Evolutionary conservation across 345 rosid species (phyloP).

Genomic region (Salix purpurea): DNA sequence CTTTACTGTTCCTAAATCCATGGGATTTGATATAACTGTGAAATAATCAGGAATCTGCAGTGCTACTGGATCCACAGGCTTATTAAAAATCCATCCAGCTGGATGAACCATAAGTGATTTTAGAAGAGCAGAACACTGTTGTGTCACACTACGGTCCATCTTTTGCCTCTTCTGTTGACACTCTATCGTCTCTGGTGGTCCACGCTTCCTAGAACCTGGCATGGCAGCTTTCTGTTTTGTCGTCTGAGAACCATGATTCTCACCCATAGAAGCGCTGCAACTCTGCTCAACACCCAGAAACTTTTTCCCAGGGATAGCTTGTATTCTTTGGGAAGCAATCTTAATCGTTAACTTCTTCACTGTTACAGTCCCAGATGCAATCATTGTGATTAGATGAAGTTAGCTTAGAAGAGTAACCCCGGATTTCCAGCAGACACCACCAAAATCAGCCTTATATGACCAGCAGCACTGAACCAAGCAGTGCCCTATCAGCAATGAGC

Average conservation of each 20-base stretch:
- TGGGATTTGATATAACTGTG: slow-evolving; percentile 56
- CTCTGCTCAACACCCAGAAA: slow-evolving; percentile 21
- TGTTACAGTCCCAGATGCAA: slow-evolving; percentile 34
- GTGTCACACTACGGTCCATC: slow-evolving; percentile 44
- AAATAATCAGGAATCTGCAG: slow-evolving; percentile 80
- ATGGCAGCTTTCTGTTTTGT: slow-evolving; percentile 10
- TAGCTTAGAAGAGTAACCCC: background rate
- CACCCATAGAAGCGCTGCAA: background rate
- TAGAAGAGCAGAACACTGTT: slow-evolving; percentile 51
- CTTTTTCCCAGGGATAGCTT: slow-evolving; percentile 21
- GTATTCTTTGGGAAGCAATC: slow-evolving; percentile 39
- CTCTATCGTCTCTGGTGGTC: slow-evolving; percentile 25
- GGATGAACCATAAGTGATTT: slow-evolving; percentile 37
- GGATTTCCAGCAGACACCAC: background rate
- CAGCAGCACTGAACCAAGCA: slow-evolving; percentile 10
- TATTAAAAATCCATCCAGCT: slow-evolving; percentile 51
- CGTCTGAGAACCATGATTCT: slow-evolving; percentile 13
- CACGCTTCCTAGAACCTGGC: slow-evolving; percentile 37
- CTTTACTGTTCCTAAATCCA: slow-evolving; percentile 84
- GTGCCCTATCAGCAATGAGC: slow-evolving; percentile 15
- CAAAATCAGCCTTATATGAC: background rate
- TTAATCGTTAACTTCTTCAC: slow-evolving; percentile 51
- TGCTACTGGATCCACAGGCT: slow-evolving; percentile 72
- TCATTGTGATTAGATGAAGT: slow-evolving; percentile 30
- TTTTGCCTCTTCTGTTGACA: slow-evolving; percentile 48